phyloP scores from a whole-genome alignment of 176 grass and related monocot species.

The Oryza rufipogon region DNA sequence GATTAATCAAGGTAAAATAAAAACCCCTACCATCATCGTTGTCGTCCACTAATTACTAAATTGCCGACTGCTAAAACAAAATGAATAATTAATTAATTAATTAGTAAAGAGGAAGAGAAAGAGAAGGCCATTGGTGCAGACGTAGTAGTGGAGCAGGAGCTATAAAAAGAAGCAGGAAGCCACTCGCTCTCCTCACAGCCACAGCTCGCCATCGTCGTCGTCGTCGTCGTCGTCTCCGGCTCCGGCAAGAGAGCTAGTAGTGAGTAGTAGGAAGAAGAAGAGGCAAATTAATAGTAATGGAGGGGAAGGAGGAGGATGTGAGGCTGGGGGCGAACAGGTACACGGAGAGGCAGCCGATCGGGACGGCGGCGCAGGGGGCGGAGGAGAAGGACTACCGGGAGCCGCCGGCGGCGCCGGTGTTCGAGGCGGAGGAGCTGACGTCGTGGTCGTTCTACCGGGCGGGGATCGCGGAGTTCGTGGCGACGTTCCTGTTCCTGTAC shows the following conservation, averaged over 20 bases:
- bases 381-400: constrained; percentile 93
- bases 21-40: constrained; percentile 19
- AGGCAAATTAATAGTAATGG: constrained; percentile 31
- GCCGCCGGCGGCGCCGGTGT: constrained; percentile 66
- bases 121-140: not conserved
- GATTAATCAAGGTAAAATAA: constrained; percentile 27
- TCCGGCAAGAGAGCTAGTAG: not conserved
- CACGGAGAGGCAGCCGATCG: constrained; percentile 81
- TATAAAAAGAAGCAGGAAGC: constrained; percentile 35
- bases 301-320: constrained; percentile 91
- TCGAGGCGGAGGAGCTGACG: constrained; percentile 65
- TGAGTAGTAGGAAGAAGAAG: no score
- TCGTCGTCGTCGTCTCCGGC: not conserved
- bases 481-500: constrained; percentile 95
- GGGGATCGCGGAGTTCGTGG: constrained; percentile 89
- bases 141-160: not conserved
- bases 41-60: constrained; percentile 22
- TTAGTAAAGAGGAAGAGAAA: not conserved
- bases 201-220: not conserved
- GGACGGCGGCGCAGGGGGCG: constrained; percentile 70
- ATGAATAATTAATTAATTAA: not conserved
- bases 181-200: not conserved
- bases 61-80: constrained; percentile 1
- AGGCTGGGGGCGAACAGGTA: constrained; percentile 74
- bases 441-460: constrained; percentile 97